A percentile compares a stretch with the other conserved stretches of the same genome.
Evolutionary conservation across 306 rosid genomes (phyloP).

Genomic region (Adenanthera pavonina): DNA sequence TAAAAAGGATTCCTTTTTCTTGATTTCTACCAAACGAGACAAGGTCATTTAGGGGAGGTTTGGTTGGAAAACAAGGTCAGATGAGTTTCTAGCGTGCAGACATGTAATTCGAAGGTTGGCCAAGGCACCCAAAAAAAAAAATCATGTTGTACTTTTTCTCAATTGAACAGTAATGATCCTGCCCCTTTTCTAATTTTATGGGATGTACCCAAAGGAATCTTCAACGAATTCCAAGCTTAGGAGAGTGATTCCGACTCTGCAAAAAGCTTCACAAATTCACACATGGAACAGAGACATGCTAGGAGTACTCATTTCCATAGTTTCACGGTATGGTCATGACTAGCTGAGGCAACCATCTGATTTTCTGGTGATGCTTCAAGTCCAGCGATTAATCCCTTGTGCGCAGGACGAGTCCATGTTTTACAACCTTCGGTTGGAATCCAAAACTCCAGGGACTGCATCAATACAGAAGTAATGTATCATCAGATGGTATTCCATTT

Average conservation of each 20-base stretch:
- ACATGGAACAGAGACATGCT: neutral
- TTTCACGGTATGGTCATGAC: slow-evolving; percentile 65
- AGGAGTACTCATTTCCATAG: slow-evolving; percentile 59
- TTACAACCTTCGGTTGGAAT: slow-evolving; percentile 44
- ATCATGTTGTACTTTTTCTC: neutral
- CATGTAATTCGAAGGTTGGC: neutral
- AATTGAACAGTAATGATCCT: neutral
- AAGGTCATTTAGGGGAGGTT: neutral
- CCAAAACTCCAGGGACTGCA: slow-evolving; percentile 66
- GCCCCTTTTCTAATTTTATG: neutral
- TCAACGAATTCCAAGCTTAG: slow-evolving; percentile 20
- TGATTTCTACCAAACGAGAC: too few relatives aligned
- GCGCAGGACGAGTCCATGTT: slow-evolving; percentile 51
- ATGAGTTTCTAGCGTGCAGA: slow-evolving; percentile 1
- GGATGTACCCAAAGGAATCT: neutral
- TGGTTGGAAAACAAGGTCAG: neutral
- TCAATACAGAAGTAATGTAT: neutral
- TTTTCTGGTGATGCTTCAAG: slow-evolving; percentile 46
- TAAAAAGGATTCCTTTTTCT: too few relatives aligned
- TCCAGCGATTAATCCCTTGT: slow-evolving; percentile 56
- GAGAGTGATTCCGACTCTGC: slow-evolving; percentile 23
- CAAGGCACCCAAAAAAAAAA: neutral
- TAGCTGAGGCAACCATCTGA: slow-evolving; percentile 62
- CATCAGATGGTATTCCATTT: slow-evolving; percentile 22
- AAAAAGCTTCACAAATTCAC: slow-evolving; percentile 13